These are phyloP conservation scores for Aspergillus ostianus DNA, from an alignment of 495 filamentous ascomycete genomes.

Conservation along the genomic window DNA sequence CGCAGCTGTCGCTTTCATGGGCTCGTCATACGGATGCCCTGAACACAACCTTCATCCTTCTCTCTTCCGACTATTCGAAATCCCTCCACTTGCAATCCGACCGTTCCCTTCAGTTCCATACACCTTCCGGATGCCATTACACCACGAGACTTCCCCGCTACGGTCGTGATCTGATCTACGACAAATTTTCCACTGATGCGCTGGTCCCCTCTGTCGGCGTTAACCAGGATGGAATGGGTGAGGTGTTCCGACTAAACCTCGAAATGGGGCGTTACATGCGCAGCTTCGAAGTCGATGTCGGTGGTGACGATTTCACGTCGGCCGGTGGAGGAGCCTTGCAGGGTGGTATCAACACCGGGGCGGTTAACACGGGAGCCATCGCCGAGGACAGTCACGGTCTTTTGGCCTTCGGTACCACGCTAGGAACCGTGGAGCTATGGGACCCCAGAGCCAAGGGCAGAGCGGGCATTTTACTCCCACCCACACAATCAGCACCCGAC, in stretches of 20 bases:
- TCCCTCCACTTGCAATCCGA: constrained; percentile 91
- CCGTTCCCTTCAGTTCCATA: constrained; percentile 91
- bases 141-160: constrained; percentile 85
- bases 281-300: constrained; percentile 76
- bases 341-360: constrained; percentile 75
- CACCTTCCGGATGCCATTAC: constrained; percentile 83
- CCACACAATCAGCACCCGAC: constrained; percentile 34
- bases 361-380: constrained; percentile 85
- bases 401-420: constrained; percentile 89
- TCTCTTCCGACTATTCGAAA: constrained; percentile 94
- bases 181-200: constrained; percentile 81
- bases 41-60: constrained; percentile 89
- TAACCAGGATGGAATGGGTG: constrained; percentile 77
- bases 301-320: constrained; percentile 70
- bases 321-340: constrained; percentile 67
- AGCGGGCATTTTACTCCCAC: constrained; percentile 68
- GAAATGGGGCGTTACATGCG: constrained; percentile 90
- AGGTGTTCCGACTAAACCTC: constrained; percentile 90
- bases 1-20: constrained; percentile 88
- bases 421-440: constrained; percentile 97
- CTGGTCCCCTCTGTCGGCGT: constrained; percentile 86
- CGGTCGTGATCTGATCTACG: constrained; percentile 84
- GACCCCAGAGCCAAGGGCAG: constrained; percentile 79
- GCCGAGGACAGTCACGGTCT: constrained; percentile 90
- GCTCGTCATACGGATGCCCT: constrained; percentile 87